Evolutionary conservation across 768 basidiomycete species (phyloP).

Genomic region (Lactarius sp.): DNA sequence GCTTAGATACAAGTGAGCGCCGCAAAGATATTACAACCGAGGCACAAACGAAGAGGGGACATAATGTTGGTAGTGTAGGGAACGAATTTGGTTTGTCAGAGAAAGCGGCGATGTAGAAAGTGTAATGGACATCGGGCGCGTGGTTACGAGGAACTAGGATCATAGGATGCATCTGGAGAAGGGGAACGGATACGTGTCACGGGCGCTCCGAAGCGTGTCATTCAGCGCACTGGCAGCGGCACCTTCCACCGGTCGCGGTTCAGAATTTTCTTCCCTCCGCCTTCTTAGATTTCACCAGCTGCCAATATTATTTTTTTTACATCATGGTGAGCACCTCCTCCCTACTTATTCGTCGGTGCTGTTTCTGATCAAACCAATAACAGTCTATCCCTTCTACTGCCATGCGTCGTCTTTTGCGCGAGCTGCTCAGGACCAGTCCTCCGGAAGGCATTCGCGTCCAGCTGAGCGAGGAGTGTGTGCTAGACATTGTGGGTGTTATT

Average conservation of each 20-base stretch:
- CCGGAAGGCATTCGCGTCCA: slow-evolving; percentile 88
- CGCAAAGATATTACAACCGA: too few relatives aligned
- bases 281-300: background rate
- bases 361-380: background rate
- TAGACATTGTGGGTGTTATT: slow-evolving; percentile 83
- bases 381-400: slow-evolving; percentile 48
- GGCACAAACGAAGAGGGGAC: too few relatives aligned
- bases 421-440: slow-evolving; percentile 77
- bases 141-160: too few relatives aligned
- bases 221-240: too few relatives aligned
- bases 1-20: too few relatives aligned
- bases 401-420: slow-evolving; percentile 84
- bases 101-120: too few relatives aligned
- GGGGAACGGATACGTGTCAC: too few relatives aligned
- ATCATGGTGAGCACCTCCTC: slow-evolving; percentile 3
- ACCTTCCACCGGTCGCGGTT: background rate
- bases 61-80: too few relatives aligned
- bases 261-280: slow-evolving; percentile 2
- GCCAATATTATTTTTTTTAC: background rate
- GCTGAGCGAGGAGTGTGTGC: slow-evolving; percentile 81
- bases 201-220: too few relatives aligned
- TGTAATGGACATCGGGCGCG: too few relatives aligned
- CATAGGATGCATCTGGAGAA: too few relatives aligned
- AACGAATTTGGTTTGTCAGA: too few relatives aligned
- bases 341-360: background rate